phyloP scores from a whole-genome alignment of 805 yeast genomes.

The Suhomyces xylopsoci region DNA sequence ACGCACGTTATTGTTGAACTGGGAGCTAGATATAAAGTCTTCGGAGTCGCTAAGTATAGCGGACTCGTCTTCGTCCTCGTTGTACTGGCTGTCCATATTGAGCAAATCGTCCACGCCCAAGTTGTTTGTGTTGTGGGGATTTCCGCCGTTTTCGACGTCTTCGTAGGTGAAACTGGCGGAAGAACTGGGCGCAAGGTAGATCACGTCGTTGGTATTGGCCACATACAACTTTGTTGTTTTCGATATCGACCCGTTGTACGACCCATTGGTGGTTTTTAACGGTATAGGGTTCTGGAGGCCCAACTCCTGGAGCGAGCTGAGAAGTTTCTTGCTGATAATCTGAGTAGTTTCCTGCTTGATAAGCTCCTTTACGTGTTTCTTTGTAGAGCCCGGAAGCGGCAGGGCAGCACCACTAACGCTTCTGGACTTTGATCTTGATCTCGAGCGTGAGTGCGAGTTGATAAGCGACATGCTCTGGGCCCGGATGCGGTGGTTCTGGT shows the following conservation, averaged over 20 bases:
- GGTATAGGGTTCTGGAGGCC: conserved; percentile 42
- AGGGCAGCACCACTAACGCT: neutral
- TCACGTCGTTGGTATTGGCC: conserved; percentile 39
- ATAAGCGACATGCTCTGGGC: conserved; percentile 8
- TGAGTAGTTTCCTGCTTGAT: conserved; percentile 38
- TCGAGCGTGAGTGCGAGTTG: conserved; percentile 7
- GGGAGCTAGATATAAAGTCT: conserved; percentile 1
- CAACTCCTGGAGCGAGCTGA: conserved; percentile 27
- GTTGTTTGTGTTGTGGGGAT: neutral
- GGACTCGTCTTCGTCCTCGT: conserved; percentile 7
- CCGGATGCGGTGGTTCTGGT: conserved; percentile 1
- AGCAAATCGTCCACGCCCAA: conserved; percentile 6
- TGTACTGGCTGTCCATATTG: neutral
- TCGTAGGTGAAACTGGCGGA: conserved; percentile 41
- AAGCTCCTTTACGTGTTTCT: conserved; percentile 34
- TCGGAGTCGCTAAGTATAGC: conserved; percentile 13
- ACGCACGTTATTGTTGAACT: neutral
- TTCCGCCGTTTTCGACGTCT: conserved; percentile 41
- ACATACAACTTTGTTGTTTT: conserved; percentile 31
- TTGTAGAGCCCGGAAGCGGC: conserved; percentile 9
- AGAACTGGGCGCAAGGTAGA: conserved; percentile 38
- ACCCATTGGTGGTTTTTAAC: conserved; percentile 26
- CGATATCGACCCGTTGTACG: conserved; percentile 20
- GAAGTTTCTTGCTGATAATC: conserved; percentile 34
- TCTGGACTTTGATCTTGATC: conserved; percentile 8